Evolutionary conservation across 805 yeast genomes (phyloP), one percentile per base, ranked within the genome.

Genomic region (Ogataea populi-albae): DNA sequence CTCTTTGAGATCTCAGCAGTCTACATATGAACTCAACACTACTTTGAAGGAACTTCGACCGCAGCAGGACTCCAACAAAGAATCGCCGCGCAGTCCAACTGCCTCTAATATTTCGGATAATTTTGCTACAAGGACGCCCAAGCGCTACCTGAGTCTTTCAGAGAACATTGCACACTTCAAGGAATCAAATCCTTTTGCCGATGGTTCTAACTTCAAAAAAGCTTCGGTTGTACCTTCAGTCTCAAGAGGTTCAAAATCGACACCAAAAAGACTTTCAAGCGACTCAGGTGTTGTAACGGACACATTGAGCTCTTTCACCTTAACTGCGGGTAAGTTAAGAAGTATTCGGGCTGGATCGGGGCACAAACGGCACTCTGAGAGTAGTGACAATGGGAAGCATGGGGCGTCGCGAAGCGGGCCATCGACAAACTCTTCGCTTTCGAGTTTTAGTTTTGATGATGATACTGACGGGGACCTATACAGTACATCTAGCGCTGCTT

Each of bases 91-190:
- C n/a, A n/a, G n/a, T n/a, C n/a, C n/a, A n/a, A n/a, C n/a, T n/a
- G n/a, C n/a, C n/a, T n/a, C n/a, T n/a, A n/a, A n/a, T n/a, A n/a
- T n/a, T n/a, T n/a, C n/a, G n/a, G n/a, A n/a, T n/a, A n/a, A n/a
- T n/a, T n/a, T n/a, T n/a, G n/a, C n/a, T n/a, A 21, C 14, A 7
- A 15, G 15, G 21, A 37, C 45, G 4, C 46, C 46, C 10, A 34
- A 34, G 23, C 43, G 61, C 12, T 56, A 56, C 37, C 53, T 49
- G 30, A 29, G 44, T 10, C 37, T 52, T 8, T 38, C 55, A 4
- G 43, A 45, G 20, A 52, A 41, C 34, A 36, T 54, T 6, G 24
- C 22, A 18, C 34, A 38, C 17, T 45, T 55, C 31, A 50, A 45
- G 14, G 39, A 42, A 4, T 12, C 28, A 19, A 31, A 29, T 15